A percentile compares a stretch with the other conserved stretches of the same genome.
phyloP scores from a whole-genome alignment of 139 green algal genomes.

The Picochlorum sp. region DNA sequence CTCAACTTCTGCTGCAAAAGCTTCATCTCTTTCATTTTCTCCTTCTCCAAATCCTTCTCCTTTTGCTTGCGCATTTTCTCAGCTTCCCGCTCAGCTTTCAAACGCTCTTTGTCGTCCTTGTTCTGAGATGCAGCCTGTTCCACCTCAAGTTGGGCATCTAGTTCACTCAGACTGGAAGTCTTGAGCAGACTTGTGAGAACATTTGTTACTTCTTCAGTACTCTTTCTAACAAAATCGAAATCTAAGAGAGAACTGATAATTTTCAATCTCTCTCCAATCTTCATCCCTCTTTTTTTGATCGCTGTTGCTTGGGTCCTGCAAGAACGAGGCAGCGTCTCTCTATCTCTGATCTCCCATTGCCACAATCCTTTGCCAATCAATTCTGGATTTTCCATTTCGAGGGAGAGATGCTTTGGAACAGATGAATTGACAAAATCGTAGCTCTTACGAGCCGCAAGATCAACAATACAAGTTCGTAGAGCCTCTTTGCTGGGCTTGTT shows the following conservation, averaged over 20 bases:
- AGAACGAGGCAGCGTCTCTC: slow-evolving; percentile 34
- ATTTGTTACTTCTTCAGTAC: background rate
- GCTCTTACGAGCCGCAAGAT: slow-evolving; percentile 49
- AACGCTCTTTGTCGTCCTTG: background rate
- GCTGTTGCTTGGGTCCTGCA: slow-evolving; percentile 3
- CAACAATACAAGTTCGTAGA: slow-evolving; percentile 31
- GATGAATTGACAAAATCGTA: slow-evolving; percentile 37
- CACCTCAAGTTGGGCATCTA: background rate
- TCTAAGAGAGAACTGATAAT: background rate
- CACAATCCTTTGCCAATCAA: slow-evolving; percentile 16
- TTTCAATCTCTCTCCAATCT: slow-evolving; percentile 1
- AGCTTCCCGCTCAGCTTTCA: background rate
- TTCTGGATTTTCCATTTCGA: background rate
- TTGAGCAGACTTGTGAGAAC: background rate
- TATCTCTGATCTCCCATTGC: slow-evolving; percentile 57
- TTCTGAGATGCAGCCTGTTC: background rate
- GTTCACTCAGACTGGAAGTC: background rate
- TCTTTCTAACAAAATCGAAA: background rate
- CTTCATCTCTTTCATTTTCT: background rate
- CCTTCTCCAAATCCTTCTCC: background rate
- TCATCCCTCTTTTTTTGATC: slow-evolving; percentile 28
- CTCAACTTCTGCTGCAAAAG: background rate
- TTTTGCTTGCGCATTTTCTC: background rate
- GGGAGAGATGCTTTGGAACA: background rate
- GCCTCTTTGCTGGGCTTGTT: slow-evolving; percentile 8